A percentile compares a stretch with the other conserved stretches of the same genome.
Evolutionary conservation across 1,284 basidiomycete species (phyloP).

Genomic region (Clitocybe nebularis): DNA sequence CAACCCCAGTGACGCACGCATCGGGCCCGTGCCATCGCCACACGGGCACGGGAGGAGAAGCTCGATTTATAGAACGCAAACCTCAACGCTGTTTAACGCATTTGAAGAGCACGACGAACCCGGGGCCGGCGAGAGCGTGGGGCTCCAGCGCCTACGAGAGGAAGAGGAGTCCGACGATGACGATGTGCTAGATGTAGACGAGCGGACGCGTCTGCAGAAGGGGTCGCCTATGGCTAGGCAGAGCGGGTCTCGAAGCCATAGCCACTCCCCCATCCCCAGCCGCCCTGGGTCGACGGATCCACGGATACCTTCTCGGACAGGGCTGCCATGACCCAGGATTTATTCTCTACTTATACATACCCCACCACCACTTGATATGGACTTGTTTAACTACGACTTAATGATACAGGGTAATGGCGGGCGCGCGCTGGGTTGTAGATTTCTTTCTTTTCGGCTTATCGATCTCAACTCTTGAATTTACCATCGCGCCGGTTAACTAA

Average conservation of each 20-base stretch:
- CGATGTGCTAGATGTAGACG: slow-evolving; percentile 39
- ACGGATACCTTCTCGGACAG: slow-evolving; percentile 26
- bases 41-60: slow-evolving; percentile 43
- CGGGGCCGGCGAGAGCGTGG: slow-evolving; percentile 22
- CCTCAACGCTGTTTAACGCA: slow-evolving; percentile 57
- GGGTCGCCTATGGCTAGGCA: slow-evolving; percentile 14
- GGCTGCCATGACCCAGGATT: slow-evolving; percentile 1
- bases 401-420: slow-evolving; percentile 8
- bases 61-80: slow-evolving; percentile 61
- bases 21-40: slow-evolving; percentile 25
- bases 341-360: slow-evolving; percentile 12
- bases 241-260: slow-evolving; percentile 32
- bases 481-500: too few relatives aligned
- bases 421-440: too few relatives aligned
- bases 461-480: too few relatives aligned
- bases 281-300: slow-evolving; percentile 29
- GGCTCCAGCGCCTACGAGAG: slow-evolving; percentile 23
- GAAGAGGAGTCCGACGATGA: slow-evolving; percentile 39
- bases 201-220: slow-evolving; percentile 45
- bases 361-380: slow-evolving; percentile 9
- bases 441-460: too few relatives aligned
- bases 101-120: slow-evolving; percentile 43
- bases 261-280: slow-evolving; percentile 30
- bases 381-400: slow-evolving; percentile 11
- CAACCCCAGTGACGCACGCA: slow-evolving; percentile 37